Base-by-base conservation (phyloP, 345 rosid species). In the Arabis alpina region DNA sequence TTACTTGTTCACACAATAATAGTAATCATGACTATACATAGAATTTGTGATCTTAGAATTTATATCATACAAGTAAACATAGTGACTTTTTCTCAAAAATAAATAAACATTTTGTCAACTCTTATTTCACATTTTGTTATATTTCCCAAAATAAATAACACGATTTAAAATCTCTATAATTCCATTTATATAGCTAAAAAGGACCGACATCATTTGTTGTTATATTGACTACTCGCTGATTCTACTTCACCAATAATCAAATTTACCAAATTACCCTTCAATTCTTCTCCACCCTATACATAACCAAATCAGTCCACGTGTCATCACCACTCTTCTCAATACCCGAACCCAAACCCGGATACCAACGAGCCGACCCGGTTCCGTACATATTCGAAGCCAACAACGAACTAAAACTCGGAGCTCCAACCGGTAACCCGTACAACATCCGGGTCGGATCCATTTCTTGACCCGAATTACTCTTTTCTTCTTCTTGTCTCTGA, bases 241-340 rank as follows among this genome's bases (percentile, higher is more conserved):
- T 34, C 37, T 34, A 34, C 8, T 61, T 43, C 40, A 34, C 4
- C 51, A 41, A 30, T 6, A 3, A 19, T 0, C 0, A 15, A 47
- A 25, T 24, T 72, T 10, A 73, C 77, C 28, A 58, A 41, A 65
- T 32, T 43, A 66, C 68, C 68, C 24, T 45, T 76, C 49, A 69
- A 11, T 69, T 55, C 51, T 68, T 55, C 57, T 68, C 78, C 23
- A 53, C 58, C 51, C 56, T 67, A 13, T 68, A 61, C 58, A 89
- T 86, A 64, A 90, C 80, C 75, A 85, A 81, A 83, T 85, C 86
- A 64, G 96, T 85, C 91, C 91, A 89, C 55, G 82, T 87, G 58
- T 56, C 32, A 28, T 28, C 32, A 28, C 54, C 61, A 49, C 36
- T 64, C 50, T 55, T 78, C 12, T 70, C 74, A 44, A 59, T 4